phyloP scores from a whole-genome alignment of 257 asterid genomes.

The Jacaranda copaia region DNA sequence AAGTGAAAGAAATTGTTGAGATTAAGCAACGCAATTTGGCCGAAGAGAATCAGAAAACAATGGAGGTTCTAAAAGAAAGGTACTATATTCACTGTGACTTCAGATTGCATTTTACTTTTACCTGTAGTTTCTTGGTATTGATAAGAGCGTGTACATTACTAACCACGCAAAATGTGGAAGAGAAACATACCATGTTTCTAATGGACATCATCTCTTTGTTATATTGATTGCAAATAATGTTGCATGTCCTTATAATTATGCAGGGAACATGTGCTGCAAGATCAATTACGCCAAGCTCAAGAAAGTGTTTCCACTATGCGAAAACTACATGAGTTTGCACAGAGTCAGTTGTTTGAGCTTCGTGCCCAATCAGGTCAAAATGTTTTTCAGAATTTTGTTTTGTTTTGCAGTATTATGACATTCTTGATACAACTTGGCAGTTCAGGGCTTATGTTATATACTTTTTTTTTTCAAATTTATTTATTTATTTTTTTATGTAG shows the following conservation, averaged over 20 bases:
- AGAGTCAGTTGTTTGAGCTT: slow-evolving; percentile 95
- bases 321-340: slow-evolving; percentile 96
- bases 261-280: slow-evolving; percentile 93
- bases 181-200: background rate
- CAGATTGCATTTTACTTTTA: slow-evolving; percentile 25
- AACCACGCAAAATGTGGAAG: background rate
- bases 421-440: slow-evolving; percentile 10
- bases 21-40: slow-evolving; percentile 98
- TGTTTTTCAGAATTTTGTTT: slow-evolving; percentile 26
- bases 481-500: no score
- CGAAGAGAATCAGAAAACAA: slow-evolving; percentile 96
- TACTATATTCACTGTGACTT: slow-evolving; percentile 40
- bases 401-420: slow-evolving; percentile 15
- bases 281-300: slow-evolving; percentile 94
- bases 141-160: background rate
- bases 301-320: slow-evolving; percentile 97
- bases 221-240: slow-evolving; percentile 27
- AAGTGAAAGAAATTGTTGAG: slow-evolving; percentile 96
- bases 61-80: slow-evolving; percentile 97
- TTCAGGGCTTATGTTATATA: background rate
- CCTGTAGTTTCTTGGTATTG: slow-evolving; percentile 19
- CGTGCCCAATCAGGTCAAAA: slow-evolving; percentile 96
- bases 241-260: slow-evolving; percentile 42
- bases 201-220: slow-evolving; percentile 24
- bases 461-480: background rate